phyloP scores from a whole-genome alignment of 257 asterid genomes.

The Ilex aquifolium region DNA sequence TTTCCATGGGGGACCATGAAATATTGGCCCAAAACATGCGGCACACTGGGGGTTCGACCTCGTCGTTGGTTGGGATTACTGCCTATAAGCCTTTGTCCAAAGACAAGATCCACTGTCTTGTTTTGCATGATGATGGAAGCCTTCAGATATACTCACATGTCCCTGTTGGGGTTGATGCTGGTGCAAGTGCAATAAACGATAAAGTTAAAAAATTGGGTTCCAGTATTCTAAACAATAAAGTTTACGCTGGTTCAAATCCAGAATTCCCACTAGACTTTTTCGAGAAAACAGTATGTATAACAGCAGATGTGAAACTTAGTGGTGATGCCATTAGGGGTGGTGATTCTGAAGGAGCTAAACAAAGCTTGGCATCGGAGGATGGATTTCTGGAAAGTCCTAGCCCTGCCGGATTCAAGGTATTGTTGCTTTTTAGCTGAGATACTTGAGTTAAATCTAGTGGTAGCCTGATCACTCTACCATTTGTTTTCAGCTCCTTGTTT shows the following conservation, averaged over 20 bases:
- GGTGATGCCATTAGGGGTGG: slow-evolving; percentile 89
- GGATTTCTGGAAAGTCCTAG: slow-evolving; percentile 90
- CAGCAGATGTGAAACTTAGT: slow-evolving; percentile 81
- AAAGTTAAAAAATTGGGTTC: slow-evolving; percentile 87
- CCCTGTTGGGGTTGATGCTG: slow-evolving; percentile 64
- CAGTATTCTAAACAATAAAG: slow-evolving; percentile 82
- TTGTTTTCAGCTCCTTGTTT: not conserved
- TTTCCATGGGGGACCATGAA: slow-evolving; percentile 81
- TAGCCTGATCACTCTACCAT: too few species aligned
- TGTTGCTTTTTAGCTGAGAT: not conserved
- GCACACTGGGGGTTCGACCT: slow-evolving; percentile 72
- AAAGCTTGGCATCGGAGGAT: slow-evolving; percentile 90
- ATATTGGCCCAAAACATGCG: slow-evolving; percentile 75
- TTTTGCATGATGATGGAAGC: slow-evolving; percentile 98
- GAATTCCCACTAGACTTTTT: slow-evolving; percentile 96
- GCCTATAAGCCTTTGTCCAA: slow-evolving; percentile 94
- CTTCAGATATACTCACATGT: slow-evolving; percentile 90
- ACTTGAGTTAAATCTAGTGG: too few species aligned
- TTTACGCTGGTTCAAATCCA: slow-evolving; percentile 83
- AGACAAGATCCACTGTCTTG: slow-evolving; percentile 92
- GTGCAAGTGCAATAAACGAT: slow-evolving; percentile 59
- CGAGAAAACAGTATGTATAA: slow-evolving; percentile 82
- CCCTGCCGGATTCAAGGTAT: slow-evolving; percentile 94
- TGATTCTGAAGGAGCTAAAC: slow-evolving; percentile 94
- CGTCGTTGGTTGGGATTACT: slow-evolving; percentile 91